Percentiles rank a stretch among this genome's conserved stretches.
phyloP scores from a whole-genome alignment of 1,284 basidiomycete genomes.

The Austropuccinia psidii region DNA sequence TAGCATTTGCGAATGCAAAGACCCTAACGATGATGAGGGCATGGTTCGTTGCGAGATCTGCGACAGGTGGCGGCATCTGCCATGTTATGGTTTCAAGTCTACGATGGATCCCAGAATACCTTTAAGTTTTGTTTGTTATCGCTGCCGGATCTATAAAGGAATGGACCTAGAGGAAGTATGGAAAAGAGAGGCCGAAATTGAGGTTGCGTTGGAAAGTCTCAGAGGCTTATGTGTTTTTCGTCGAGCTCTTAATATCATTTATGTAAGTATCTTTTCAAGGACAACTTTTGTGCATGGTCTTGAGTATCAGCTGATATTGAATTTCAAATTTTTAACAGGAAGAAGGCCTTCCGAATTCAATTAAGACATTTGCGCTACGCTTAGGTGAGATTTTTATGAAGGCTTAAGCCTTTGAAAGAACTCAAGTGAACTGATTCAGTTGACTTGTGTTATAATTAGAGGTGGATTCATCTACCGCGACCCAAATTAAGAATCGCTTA shows the following conservation, averaged over 20 bases:
- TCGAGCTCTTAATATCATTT: constrained; percentile 27
- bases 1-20: constrained; percentile 28
- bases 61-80: constrained; percentile 21
- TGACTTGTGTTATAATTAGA: background rate
- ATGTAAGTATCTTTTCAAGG: background rate
- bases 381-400: background rate
- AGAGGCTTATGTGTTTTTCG: constrained; percentile 30
- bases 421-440: background rate
- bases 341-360: constrained; percentile 18
- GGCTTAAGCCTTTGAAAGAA: background rate
- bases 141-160: constrained; percentile 21
- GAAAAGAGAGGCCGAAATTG: constrained; percentile 32
- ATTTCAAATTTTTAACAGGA: background rate
- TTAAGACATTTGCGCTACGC: constrained; percentile 16
- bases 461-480: constrained; percentile 12
- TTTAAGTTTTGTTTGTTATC: constrained; percentile 9
- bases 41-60: constrained; percentile 25
- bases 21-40: constrained; percentile 19
- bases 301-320: background rate
- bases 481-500: constrained; percentile 24
- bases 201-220: constrained; percentile 22
- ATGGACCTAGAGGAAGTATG: constrained; percentile 21
- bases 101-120: constrained; percentile 27
- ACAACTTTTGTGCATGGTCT: background rate
- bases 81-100: constrained; percentile 30